Evolutionary conservation across 2,329 filamentous ascomycete genomes (phyloP).

Genomic region (Diaporthe nobilis): DNA sequence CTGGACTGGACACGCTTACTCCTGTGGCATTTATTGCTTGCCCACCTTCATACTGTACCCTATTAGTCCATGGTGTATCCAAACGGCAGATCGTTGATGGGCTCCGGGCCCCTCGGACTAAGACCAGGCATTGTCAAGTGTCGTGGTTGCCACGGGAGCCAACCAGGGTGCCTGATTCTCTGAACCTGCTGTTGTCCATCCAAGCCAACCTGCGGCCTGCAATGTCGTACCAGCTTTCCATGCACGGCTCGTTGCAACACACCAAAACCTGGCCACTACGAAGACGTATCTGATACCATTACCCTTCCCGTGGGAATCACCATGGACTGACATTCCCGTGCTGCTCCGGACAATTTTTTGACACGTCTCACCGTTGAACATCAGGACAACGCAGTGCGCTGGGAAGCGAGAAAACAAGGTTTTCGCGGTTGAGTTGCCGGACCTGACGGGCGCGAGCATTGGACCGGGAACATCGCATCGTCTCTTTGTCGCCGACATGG

Average conservation of each 20-base stretch:
- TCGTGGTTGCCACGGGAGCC: neutral
- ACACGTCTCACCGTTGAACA: conserved; percentile 32
- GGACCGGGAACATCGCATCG: neutral
- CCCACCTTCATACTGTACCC: neutral
- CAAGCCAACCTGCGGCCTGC: conserved; percentile 32
- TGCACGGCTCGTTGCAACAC: conserved; percentile 36
- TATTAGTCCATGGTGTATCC: neutral
- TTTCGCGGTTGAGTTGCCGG: neutral
- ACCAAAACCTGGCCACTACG: conserved; percentile 38
- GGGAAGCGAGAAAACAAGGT: neutral
- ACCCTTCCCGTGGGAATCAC: conserved; percentile 36
- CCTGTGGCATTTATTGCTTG: neutral
- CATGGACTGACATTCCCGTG: neutral
- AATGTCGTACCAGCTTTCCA: conserved; percentile 38
- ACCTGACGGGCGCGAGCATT: neutral
- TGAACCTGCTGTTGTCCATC: conserved; percentile 19
- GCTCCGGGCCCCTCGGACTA: neutral
- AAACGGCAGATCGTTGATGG: conserved; percentile 5
- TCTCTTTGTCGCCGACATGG: neutral
- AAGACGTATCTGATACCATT: conserved; percentile 32
- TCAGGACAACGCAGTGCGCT: neutral
- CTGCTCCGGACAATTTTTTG: conserved; percentile 34
- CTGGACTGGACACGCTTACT: neutral
- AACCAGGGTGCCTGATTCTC: neutral
- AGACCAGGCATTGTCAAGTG: neutral